Conservation (phyloP, 495 filamentous ascomycete species). For the Tuber borchii region DNA sequence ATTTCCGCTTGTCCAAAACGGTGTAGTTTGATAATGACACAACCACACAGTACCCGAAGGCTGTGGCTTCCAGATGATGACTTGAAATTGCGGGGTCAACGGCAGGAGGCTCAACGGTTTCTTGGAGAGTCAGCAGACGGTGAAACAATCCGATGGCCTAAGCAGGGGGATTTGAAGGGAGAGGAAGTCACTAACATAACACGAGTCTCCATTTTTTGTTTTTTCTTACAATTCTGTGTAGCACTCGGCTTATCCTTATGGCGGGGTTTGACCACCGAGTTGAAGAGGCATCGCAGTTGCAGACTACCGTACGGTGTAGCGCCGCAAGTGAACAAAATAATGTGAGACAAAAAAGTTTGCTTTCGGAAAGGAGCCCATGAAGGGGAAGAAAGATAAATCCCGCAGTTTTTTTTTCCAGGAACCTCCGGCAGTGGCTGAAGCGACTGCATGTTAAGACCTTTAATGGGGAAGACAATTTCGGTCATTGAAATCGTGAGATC, state of each 20-base stretch:
- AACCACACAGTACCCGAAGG: background rate
- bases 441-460: background rate
- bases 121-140: background rate
- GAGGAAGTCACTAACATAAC: slow-evolving; percentile 27
- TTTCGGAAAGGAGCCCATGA: background rate
- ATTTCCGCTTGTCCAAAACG: background rate
- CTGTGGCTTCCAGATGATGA: background rate
- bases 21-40: background rate
- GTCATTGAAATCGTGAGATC: slow-evolving; percentile 3
- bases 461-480: background rate
- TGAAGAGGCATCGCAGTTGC: background rate
- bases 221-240: background rate
- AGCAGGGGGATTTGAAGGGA: background rate
- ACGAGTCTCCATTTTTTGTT: slow-evolving; percentile 35
- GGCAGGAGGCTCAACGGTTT: background rate
- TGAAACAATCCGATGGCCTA: background rate
- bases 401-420: background rate
- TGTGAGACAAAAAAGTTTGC: background rate
- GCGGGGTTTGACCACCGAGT: background rate
- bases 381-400: background rate
- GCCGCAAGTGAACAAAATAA: background rate
- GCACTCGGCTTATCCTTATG: background rate
- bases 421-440: slow-evolving; percentile 4
- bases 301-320: background rate
- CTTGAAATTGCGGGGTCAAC: background rate